Conservation (phyloP, 2,329 filamentous ascomycete species). For the Plectosphaerella cucumerina region DNA sequence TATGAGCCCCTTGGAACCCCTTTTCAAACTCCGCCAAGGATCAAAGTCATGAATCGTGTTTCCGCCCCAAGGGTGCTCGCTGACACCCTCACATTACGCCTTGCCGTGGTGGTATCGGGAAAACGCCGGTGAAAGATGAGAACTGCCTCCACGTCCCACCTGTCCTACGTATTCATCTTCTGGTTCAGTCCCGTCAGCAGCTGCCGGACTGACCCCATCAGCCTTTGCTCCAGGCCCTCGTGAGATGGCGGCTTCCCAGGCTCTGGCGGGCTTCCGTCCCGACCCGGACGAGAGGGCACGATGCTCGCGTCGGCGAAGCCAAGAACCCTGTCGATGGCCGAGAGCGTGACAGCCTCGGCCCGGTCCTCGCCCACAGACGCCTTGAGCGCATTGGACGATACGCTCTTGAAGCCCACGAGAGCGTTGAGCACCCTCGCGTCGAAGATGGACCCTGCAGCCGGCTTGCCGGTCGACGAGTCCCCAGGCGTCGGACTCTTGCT, state of each 20-base stretch:
- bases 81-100: too few relatives aligned
- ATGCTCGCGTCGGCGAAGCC: conserved; percentile 42
- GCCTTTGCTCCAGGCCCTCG: conserved; percentile 34
- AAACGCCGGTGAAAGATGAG: too few relatives aligned
- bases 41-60: too few relatives aligned
- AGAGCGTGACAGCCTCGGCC: conserved; percentile 43
- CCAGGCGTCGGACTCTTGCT: conserved; percentile 29
- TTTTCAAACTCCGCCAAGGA: too few relatives aligned
- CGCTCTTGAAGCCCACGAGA: conserved; percentile 40
- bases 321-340: conserved; percentile 46
- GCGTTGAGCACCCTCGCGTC: conserved; percentile 35
- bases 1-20: too few relatives aligned
- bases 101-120: too few relatives aligned
- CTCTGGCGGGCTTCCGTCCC: conserved; percentile 14
- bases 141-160: background rate
- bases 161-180: conserved; percentile 20
- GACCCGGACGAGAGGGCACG: conserved; percentile 21
- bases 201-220: conserved; percentile 35
- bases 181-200: conserved; percentile 35
- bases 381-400: conserved; percentile 38
- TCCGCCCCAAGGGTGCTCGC: too few relatives aligned
- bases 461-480: conserved; percentile 16
- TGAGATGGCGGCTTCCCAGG: conserved; percentile 18
- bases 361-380: conserved; percentile 32
- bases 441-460: conserved; percentile 15